These are phyloP conservation scores for Glomus cerebriforme DNA, from an alignment of 192 early-diverging fungal genomes.

Conservation along the genomic window DNA sequence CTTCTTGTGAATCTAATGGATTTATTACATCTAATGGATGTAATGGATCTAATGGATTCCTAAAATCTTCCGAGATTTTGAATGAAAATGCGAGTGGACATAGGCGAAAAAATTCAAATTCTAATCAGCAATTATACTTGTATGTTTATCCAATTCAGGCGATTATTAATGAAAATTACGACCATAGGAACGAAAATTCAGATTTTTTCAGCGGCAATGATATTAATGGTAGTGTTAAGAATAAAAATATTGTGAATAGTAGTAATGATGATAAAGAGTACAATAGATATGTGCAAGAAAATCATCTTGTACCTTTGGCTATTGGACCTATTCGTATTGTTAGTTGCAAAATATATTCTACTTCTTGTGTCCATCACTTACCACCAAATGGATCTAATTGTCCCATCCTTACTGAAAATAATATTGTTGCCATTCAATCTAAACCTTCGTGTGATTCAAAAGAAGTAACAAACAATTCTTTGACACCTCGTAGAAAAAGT, in stretches of 20 bases:
- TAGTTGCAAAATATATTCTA: neutral
- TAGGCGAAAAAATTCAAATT: neutral
- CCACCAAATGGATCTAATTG: neutral
- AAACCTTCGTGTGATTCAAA: neutral
- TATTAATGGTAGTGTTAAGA: neutral
- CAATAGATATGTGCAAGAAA: neutral
- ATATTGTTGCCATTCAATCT: neutral
- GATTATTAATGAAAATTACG: neutral
- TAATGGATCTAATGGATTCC: neutral
- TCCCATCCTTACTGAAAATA: neutral
- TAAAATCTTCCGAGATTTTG: too few relatives aligned
- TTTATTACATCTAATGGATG: neutral
- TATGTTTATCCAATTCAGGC: constrained; percentile 15
- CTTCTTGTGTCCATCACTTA: constrained; percentile 19
- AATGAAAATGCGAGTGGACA: neutral
- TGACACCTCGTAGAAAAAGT: neutral
- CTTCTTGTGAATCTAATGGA: neutral
- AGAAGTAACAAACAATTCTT: neutral
- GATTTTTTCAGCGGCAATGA: too few relatives aligned
- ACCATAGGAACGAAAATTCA: neutral
- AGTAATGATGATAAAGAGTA: neutral
- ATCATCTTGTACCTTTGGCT: constrained; percentile 22
- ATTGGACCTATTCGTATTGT: constrained; percentile 23
- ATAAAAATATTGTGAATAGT: neutral
- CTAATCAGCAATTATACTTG: neutral